These are phyloP conservation scores for Lentinula boryana DNA, from an alignment of 768 basidiomycete genomes.

Conservation along the genomic window DNA sequence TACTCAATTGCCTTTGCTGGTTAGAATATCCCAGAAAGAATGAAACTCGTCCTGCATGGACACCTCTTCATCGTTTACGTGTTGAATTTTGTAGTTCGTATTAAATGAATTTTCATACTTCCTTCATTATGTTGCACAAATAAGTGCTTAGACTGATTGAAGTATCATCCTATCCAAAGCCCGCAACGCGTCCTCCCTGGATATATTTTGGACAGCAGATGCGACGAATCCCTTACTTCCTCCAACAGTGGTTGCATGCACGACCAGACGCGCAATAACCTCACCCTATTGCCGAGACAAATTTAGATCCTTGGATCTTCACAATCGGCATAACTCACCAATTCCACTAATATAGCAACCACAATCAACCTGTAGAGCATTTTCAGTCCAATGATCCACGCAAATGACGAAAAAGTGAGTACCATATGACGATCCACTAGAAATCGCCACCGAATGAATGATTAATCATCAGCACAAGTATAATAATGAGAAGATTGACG, in stretches of 20 bases:
- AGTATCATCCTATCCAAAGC: slow-evolving; percentile 31
- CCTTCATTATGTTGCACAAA: background rate
- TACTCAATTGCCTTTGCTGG: slow-evolving; percentile 19
- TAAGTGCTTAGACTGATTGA: background rate
- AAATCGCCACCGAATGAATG: background rate
- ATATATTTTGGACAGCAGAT: slow-evolving; percentile 14
- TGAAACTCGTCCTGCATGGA: background rate
- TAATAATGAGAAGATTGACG: slow-evolving; percentile 39
- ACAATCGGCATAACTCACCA: slow-evolving; percentile 40
- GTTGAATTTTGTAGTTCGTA: background rate
- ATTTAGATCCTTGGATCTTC: background rate
- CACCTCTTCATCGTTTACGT: background rate
- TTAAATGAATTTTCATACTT: background rate
- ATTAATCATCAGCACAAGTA: background rate
- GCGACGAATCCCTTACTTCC: background rate
- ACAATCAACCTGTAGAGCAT: slow-evolving; percentile 69
- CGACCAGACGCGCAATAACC: slow-evolving; percentile 68
- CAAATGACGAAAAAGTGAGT: slow-evolving; percentile 14
- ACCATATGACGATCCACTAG: slow-evolving; percentile 40
- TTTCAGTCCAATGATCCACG: background rate
- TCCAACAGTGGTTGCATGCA: slow-evolving; percentile 46
- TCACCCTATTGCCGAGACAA: slow-evolving; percentile 52
- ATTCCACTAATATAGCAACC: slow-evolving; percentile 82
- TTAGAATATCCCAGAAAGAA: background rate
- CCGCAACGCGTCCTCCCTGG: slow-evolving; percentile 33